Percentiles rank a stretch among this genome's conserved stretches.
phyloP scores from a whole-genome alignment of 1,284 basidiomycete genomes.

The Serendipita sp. region DNA sequence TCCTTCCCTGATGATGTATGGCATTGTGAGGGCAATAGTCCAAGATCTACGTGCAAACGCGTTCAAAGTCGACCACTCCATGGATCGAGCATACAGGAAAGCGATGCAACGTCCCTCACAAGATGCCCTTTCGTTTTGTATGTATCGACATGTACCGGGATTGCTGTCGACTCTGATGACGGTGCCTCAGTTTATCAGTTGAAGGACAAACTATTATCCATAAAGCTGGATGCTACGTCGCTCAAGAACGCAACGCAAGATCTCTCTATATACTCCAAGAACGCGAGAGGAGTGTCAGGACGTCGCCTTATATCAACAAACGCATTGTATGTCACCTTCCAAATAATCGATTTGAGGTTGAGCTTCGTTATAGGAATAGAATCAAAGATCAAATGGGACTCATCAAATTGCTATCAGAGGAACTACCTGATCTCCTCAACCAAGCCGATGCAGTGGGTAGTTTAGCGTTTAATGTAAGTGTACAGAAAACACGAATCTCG shows the following conservation, averaged over 20 bases:
- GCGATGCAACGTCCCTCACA: background rate
- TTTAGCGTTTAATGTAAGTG: background rate
- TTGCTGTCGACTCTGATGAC: background rate
- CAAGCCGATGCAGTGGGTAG: background rate
- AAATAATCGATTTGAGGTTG: background rate
- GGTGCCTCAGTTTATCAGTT: background rate
- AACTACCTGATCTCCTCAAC: background rate
- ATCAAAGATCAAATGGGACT: background rate
- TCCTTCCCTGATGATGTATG: constrained; percentile 3
- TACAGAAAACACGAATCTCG: background rate
- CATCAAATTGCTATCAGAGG: background rate
- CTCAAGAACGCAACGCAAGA: background rate
- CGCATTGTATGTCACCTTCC: background rate
- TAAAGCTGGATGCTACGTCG: background rate
- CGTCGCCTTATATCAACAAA: background rate
- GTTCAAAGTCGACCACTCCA: background rate
- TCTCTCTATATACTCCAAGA: background rate
- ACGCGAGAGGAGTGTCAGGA: background rate
- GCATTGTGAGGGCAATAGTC: background rate
- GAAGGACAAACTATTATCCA: background rate
- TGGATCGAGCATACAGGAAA: background rate
- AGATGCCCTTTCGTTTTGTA: background rate
- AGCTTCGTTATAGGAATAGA: background rate
- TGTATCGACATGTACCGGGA: background rate
- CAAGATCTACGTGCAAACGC: background rate